Conservation (phyloP, 805 yeast species). For the Zygosaccharomyces pseudorouxii region DNA sequence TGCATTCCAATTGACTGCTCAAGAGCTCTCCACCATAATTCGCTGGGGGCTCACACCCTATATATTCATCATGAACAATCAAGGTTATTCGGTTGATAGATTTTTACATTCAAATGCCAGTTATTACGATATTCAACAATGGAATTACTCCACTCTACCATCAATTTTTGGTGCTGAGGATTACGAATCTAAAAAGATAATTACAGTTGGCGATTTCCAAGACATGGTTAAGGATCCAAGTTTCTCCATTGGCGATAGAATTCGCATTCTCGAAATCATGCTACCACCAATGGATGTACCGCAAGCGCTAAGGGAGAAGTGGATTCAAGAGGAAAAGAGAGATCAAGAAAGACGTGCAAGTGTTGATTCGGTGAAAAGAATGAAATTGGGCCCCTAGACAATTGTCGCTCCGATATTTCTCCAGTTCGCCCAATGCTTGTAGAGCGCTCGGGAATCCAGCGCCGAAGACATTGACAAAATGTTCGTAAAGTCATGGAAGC, state of each 20-base stretch:
- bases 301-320: constrained; percentile 25
- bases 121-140: constrained; percentile 59
- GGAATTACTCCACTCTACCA: constrained; percentile 48
- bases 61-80: constrained; percentile 56
- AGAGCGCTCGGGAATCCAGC: neutral
- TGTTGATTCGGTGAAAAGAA: constrained; percentile 1
- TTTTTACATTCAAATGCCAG: constrained; percentile 48
- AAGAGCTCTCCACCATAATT: constrained; percentile 57
- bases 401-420: neutral
- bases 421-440: neutral
- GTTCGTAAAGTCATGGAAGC: neutral
- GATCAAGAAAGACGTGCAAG: constrained; percentile 8
- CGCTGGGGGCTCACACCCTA: constrained; percentile 53
- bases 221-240: constrained; percentile 38
- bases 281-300: constrained; percentile 61
- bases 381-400: neutral
- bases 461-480: neutral
- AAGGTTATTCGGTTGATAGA: constrained; percentile 64
- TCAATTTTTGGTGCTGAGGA: constrained; percentile 53
- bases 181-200: constrained; percentile 41
- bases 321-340: constrained; percentile 26
- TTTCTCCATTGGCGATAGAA: constrained; percentile 41
- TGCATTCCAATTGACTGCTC: constrained; percentile 61
- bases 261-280: constrained; percentile 53
- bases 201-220: constrained; percentile 47